Base-by-base conservation (phyloP, 2,329 filamentous ascomycete genomes). In the Ophiognomonia clavigignenti-juglandacearum region DNA sequence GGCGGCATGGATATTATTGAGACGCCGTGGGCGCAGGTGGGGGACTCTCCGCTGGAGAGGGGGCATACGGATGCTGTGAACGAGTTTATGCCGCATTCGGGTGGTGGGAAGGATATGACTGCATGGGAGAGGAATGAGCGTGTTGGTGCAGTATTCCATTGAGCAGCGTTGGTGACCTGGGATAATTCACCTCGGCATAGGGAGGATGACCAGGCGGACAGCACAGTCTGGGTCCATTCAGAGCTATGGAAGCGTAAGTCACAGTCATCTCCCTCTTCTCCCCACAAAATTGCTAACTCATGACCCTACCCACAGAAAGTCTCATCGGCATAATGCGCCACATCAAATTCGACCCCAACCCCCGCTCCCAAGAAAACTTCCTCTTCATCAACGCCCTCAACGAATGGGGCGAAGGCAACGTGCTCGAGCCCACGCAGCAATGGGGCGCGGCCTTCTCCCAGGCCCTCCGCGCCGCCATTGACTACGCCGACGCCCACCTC, bases 391-490 rank as follows among this genome's bases (percentile, higher is more conserved):
- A 51, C 37, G 49, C 49, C 9, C 38, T 51, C 40, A 51, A 51
- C 36, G 45, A 48, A 29, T 51, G 49, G 49, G 49, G 45, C n/a
- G 49, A 51, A 27, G 49, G 49, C 24, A 51, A 51, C 27, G 45
- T 51, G 14, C 49, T 51, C 20, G 49, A 51, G 41, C 49, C 40
- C 19, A 45, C 45, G n/a, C 14, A 34, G 2, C 49, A 51, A 36
- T 48, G 45, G 45, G 49, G 45, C 9, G 31, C 43, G 13, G n/a
- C n/a, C 11, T 51, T 45, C 41, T 35, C 36, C 13, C 24, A 32
- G 19, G 45, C 49, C 4, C 39, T 52, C 13, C 37, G 41, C 6
- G 39, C 35, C 18, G 49, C 49, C 24, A 27, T 42, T 16, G 41
- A 43, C 24, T 26, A 37, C 16, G 29, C 36, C 20, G 37, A 35